Base-by-base conservation (phyloP, 257 asterid species). In the Solanum peruvianum region DNA sequence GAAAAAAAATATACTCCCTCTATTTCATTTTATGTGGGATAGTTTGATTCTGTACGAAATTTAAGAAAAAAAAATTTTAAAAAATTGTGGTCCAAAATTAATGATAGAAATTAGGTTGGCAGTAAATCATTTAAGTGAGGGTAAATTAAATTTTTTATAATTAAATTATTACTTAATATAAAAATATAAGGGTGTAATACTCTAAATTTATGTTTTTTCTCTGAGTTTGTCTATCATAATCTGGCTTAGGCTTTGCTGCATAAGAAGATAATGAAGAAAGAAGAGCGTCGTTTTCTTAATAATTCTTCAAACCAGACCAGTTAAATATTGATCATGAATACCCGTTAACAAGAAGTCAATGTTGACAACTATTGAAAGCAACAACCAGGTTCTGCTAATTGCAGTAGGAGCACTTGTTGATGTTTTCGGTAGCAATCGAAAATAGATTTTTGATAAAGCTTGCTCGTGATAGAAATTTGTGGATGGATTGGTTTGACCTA, bases 341-440 rank as follows among this genome's bases (percentile, higher is more conserved):
- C 87, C 33, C 73, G 83, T 88, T 2, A 88, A 84, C 41, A 90
- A 37, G 76, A 90, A 67, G 11, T 83, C 91, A 47, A 90, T 44
- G 86, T 88, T 88, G 15, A 88, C 25, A 3, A 86, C 91, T 18
- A 90, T 33, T 23, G 92, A 90, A 27, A 88, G 23, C 66, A 87
- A 69, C 29, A 90, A 29, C 81, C 71, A 29, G 15, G 39, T 15
- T 37, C 7, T 84, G 86, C 82, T 64, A 47, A 29, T 80, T 66
- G 71, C 67, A 33, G 73, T 89, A 14, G 16, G 83, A 87, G 58
- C 84, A 88, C 20, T 39, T 86, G 81, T 72, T 88, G 64, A 76
- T 87, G 66, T 18, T 88, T 23, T 90, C 92, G 13, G 27, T 90
- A 23, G 92, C 91, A 9, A 31, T 90, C 11, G 87, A 88, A 80